Evolutionary conservation across 306 rosid genomes (phyloP).

Genomic region (Fragaria ananassa): DNA sequence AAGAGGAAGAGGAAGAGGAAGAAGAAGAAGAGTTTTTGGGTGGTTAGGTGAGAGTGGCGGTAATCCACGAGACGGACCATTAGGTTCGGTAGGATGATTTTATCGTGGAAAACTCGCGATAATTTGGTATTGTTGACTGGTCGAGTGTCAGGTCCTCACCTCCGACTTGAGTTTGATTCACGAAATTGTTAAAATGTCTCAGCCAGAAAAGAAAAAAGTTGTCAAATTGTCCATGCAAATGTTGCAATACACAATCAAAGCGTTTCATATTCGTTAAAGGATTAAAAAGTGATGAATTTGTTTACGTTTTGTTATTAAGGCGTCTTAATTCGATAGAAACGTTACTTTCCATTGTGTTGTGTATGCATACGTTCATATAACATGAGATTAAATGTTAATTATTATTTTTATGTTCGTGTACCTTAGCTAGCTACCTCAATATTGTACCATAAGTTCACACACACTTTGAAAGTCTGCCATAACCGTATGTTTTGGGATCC

Average conservation of each 20-base stretch:
- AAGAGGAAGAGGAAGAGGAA: neutral
- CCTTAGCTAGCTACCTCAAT: neutral
- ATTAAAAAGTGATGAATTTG: too few relatives aligned
- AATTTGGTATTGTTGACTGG: too few relatives aligned
- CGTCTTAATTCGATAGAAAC: neutral
- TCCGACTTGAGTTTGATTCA: too few relatives aligned
- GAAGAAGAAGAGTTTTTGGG: neutral
- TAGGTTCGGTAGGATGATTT: conserved; percentile 8
- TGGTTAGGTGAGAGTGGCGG: conserved; percentile 16
- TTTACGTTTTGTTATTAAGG: too few relatives aligned
- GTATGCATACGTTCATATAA: too few relatives aligned
- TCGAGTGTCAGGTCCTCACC: too few relatives aligned
- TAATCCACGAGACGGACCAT: conserved; percentile 10
- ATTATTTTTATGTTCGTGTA: neutral
- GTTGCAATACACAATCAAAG: too few relatives aligned
- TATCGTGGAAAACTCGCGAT: neutral
- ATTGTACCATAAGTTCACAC: neutral
- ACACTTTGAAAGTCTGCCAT: neutral
- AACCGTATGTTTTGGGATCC: neutral
- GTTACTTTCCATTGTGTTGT: too few relatives aligned
- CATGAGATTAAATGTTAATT: neutral
- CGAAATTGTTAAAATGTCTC: too few relatives aligned
- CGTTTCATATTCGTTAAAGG: too few relatives aligned
- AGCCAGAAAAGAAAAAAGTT: too few relatives aligned
- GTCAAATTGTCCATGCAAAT: too few relatives aligned